Conservation (phyloP, 768 basidiomycete genomes). For the Phanerochaete sordida region DNA sequence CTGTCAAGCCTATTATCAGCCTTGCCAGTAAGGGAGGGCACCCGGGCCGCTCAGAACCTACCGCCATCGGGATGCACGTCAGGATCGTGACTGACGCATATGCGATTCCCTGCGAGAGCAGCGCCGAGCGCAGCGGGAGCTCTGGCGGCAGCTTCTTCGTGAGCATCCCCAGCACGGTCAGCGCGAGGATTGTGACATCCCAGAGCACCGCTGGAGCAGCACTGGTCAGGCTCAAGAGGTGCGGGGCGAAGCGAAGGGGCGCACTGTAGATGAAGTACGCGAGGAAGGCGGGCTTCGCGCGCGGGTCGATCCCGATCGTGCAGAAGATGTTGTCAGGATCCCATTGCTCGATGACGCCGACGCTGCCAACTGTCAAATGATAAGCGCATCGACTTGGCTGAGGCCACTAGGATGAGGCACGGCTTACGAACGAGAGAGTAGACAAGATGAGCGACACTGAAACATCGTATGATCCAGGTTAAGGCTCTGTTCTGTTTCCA, state of each 20-base stretch:
- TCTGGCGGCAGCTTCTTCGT: background rate
- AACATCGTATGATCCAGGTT: background rate
- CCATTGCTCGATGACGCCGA: background rate
- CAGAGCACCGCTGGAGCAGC: background rate
- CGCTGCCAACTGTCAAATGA: background rate
- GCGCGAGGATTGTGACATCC: background rate
- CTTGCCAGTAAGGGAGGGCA: background rate
- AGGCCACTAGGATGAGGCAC: background rate
- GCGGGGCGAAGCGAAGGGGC: background rate
- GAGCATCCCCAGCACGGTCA: constrained; percentile 3
- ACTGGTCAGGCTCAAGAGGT: background rate
- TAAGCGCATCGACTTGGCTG: background rate
- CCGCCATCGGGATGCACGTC: constrained; percentile 8
- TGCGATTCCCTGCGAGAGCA: constrained; percentile 3
- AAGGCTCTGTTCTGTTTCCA: background rate
- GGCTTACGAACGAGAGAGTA: background rate
- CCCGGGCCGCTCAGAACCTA: background rate
- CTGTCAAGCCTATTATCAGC: background rate
- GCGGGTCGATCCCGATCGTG: background rate
- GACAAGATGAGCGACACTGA: background rate
- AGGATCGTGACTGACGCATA: constrained; percentile 3
- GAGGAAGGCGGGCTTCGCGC: background rate
- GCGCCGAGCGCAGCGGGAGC: background rate
- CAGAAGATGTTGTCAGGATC: background rate
- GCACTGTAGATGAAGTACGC: constrained; percentile 8